These are phyloP conservation scores for Suillus subalutaceus DNA, from an alignment of 768 basidiomycete species.

Conservation along the genomic window DNA sequence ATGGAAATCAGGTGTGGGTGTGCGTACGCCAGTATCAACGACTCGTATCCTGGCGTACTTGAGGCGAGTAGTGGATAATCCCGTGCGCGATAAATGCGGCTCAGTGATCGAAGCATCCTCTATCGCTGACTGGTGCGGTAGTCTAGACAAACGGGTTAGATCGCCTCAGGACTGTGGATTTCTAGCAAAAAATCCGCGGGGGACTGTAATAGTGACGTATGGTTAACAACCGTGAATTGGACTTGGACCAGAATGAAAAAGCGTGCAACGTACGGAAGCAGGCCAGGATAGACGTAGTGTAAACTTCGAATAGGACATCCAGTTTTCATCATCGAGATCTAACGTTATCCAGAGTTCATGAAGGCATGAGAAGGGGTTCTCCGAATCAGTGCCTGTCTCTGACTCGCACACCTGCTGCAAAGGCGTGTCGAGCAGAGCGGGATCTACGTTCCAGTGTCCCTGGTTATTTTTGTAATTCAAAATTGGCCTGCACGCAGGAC, in stretches of 20 bases:
- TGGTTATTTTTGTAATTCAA: constrained; percentile 37
- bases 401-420: constrained; percentile 40
- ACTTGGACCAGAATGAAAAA: constrained; percentile 8
- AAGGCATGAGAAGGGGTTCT: constrained; percentile 32
- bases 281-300: constrained; percentile 60
- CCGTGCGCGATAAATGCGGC: constrained; percentile 1
- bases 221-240: constrained; percentile 4
- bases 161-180: constrained; percentile 39
- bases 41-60: constrained; percentile 62
- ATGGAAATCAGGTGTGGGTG: constrained; percentile 34
- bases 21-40: constrained; percentile 54
- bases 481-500: constrained; percentile 39
- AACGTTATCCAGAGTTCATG: constrained; percentile 53
- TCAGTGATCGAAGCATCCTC: constrained; percentile 8
- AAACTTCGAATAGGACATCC: constrained; percentile 46
- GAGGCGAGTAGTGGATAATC: constrained; percentile 35
- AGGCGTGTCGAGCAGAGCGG: constrained; percentile 44
- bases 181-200: constrained; percentile 48
- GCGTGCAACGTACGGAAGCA: constrained; percentile 47
- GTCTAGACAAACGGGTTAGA: constrained; percentile 21
- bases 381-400: constrained; percentile 9
- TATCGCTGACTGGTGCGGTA: constrained; percentile 11
- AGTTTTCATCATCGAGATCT: constrained; percentile 43
- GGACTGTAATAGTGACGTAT: constrained; percentile 30
- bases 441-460: constrained; percentile 41